Base-by-base conservation (phyloP, 2,329 filamentous ascomycete genomes). In the Cladophialophora yegresii region DNA sequence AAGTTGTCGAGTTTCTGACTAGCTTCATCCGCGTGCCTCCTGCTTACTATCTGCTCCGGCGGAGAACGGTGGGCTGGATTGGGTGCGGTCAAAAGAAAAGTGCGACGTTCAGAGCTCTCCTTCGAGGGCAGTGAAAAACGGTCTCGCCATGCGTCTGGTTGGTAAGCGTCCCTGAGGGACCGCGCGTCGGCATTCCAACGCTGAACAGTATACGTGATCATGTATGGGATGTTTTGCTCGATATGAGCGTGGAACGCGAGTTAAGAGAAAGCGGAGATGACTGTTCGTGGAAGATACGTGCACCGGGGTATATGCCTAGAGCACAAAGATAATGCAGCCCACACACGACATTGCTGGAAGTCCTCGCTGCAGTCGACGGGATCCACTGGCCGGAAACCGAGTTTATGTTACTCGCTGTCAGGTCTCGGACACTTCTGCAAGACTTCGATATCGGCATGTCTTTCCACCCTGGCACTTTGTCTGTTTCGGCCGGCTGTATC, bases 1-100 rank as follows among this genome's bases (percentile, higher is more conserved):
- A 77, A 81, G 88, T 89, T 87, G 87, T 87, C 83, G 80, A 40
- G 84, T 79, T 80, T 81, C 81, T 83, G 83, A 86, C 93, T 76
- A 92, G 92, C 78, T 79, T 75, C 74, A 73, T 69, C 72, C 69
- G 70, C 70, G 70, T 73, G 74, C 69, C 71, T 69, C 63, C 63
- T 65, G 65, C 66, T 69, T 68, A 70, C 61, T 63, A 68, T 69
- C 63, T 62, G 69, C 70, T 70, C 56, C 69, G 73, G 70, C 68
- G 65, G 64, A 73, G 72, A 71, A 72, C 66, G 69, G 71, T 65
- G 72, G 77, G 78, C 75, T 70, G 72, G 70, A 69, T 71, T 72
- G 72, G 75, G 71, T 73, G 58, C 30, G 66, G 70, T 69, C 62
- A 81, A 81, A 80, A 75, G 72, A 68, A 74, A 75, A 58, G 9